A percentile compares a stretch with the other conserved stretches of the same genome.
Conservation (phyloP, 139 green algal species). For the Mesotaenium endlicherianum region DNA sequence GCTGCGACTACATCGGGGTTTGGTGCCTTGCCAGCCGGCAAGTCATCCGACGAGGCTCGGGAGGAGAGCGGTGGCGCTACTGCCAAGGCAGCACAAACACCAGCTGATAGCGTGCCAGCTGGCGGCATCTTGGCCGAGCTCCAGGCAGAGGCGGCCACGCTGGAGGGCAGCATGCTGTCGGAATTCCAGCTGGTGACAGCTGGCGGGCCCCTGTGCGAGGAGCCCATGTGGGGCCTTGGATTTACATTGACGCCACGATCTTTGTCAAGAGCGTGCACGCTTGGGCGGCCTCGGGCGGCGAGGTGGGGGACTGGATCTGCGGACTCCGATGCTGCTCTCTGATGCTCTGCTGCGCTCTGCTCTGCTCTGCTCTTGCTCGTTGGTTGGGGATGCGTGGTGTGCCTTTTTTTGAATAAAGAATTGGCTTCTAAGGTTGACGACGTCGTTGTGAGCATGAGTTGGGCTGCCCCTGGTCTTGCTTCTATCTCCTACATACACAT, state of each 20-base stretch:
- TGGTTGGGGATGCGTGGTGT: not conserved
- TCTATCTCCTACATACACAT: too few relatives aligned
- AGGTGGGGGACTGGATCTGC: too few relatives aligned
- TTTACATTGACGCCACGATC: constrained; percentile 71
- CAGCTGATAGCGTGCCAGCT: too few relatives aligned
- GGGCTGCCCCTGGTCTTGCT: too few relatives aligned
- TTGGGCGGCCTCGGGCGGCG: too few relatives aligned
- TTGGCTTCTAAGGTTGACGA: not conserved
- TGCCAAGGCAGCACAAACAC: too few relatives aligned
- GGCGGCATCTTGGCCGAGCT: constrained; percentile 1
- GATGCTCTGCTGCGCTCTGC: too few relatives aligned
- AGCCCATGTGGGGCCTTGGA: constrained; percentile 88
- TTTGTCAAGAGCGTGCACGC: too few relatives aligned
- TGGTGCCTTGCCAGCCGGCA: too few relatives aligned
- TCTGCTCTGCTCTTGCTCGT: not conserved
- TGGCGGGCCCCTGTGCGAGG: constrained; percentile 91
- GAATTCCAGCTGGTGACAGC: constrained; percentile 88
- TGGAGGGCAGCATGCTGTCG: constrained; percentile 60
- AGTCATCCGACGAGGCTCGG: not conserved
- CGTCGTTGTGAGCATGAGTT: too few relatives aligned
- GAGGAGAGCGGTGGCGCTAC: not conserved
- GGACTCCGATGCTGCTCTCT: too few relatives aligned
- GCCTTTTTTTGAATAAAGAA: not conserved
- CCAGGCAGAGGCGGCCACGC: constrained; percentile 11
- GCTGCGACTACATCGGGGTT: not conserved